These are phyloP conservation scores for Cystobasidium ongulense DNA, from an alignment of 768 basidiomycete genomes.

Conservation along the genomic window DNA sequence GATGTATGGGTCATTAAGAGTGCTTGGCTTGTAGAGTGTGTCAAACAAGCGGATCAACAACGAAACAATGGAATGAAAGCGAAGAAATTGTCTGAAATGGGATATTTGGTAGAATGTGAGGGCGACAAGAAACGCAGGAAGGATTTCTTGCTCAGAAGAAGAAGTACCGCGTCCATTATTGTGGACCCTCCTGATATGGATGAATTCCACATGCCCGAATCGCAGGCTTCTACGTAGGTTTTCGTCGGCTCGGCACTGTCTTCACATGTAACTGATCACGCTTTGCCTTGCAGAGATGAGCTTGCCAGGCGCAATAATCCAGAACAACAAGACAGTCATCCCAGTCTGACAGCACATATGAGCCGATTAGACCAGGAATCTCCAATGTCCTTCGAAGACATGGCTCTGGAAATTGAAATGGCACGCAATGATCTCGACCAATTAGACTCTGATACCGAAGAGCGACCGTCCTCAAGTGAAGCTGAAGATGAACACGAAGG, in stretches of 20 bases:
- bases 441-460: slow-evolving; percentile 8
- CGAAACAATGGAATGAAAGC: background rate
- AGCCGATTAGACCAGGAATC: background rate
- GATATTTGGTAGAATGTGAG: slow-evolving; percentile 16
- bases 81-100: background rate
- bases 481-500: background rate
- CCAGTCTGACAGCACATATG: background rate
- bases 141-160: background rate
- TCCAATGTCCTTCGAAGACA: slow-evolving; percentile 23
- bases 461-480: background rate
- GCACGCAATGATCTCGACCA: slow-evolving; percentile 17
- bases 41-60: background rate
- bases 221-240: slow-evolving; percentile 23
- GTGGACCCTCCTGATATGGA: slow-evolving; percentile 6
- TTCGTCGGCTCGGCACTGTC: background rate
- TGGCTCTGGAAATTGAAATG: slow-evolving; percentile 25
- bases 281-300: background rate
- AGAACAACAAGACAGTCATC: background rate
- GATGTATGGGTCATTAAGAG: slow-evolving; percentile 14
- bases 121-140: slow-evolving; percentile 23
- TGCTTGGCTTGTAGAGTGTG: slow-evolving; percentile 16
- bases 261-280: background rate
- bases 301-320: background rate
- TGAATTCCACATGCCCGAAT: slow-evolving; percentile 27
- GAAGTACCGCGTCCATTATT: background rate